These are phyloP conservation scores for Daldinia sp. DNA, from an alignment of 2,329 filamentous ascomycete genomes.

Conservation along the genomic window DNA sequence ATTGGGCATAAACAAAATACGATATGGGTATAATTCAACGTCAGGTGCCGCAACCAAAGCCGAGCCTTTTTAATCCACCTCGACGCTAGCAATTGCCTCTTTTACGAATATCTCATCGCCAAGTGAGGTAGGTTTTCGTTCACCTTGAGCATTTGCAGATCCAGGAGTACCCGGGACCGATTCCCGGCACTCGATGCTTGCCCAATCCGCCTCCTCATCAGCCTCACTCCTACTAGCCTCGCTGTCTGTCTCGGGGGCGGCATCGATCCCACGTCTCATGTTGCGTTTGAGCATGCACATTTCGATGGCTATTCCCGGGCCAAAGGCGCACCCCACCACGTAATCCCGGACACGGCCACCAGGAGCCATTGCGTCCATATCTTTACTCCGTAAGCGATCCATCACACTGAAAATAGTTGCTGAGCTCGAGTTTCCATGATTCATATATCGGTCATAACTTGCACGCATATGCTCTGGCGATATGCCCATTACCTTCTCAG, in stretches of 20 bases:
- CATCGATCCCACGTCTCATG: conserved; percentile 51
- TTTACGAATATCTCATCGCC: conserved; percentile 35
- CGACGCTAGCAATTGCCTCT: conserved; percentile 40
- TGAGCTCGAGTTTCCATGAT: conserved; percentile 73
- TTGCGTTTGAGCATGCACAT: conserved; percentile 70
- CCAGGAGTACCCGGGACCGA: conserved; percentile 34
- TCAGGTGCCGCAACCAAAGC: conserved; percentile 4
- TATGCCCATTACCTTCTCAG: conserved; percentile 66
- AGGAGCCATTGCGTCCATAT: conserved; percentile 66
- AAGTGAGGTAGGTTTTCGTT: neutral
- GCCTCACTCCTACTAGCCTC: conserved; percentile 55
- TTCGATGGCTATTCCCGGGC: conserved; percentile 73
- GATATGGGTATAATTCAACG: conserved; percentile 25
- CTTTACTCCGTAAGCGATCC: conserved; percentile 65
- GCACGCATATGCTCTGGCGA: conserved; percentile 71
- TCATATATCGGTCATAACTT: conserved; percentile 74
- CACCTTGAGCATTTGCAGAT: conserved; percentile 7
- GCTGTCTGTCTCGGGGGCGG: conserved; percentile 63
- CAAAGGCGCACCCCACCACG: conserved; percentile 74
- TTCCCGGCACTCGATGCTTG: conserved; percentile 38
- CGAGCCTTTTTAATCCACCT: conserved; percentile 36
- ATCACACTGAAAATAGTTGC: conserved; percentile 75
- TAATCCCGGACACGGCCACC: conserved; percentile 61
- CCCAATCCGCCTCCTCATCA: conserved; percentile 50
- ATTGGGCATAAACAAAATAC: conserved; percentile 1